phyloP scores from a whole-genome alignment of 805 yeast genomes.

The Wickerhamomyces bovis region DNA sequence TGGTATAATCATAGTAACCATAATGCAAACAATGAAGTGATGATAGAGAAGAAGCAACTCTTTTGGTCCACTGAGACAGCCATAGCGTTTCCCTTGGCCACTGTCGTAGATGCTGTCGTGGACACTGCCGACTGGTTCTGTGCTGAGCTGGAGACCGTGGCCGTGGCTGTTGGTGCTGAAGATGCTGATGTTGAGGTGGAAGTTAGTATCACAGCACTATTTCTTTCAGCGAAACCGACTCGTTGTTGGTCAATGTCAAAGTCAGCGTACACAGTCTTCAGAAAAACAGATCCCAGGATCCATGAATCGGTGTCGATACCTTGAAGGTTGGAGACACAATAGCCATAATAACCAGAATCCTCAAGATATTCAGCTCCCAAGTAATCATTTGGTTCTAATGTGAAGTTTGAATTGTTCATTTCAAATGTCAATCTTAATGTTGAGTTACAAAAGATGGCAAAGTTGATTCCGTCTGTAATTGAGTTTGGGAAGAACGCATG shows the following conservation, averaged over 20 bases:
- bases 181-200: constrained; percentile 13
- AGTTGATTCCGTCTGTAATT: constrained; percentile 56
- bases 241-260: constrained; percentile 45
- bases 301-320: constrained; percentile 46
- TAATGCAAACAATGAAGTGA: not conserved
- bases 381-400: constrained; percentile 38
- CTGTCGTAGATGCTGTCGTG: not conserved
- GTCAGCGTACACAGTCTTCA: constrained; percentile 48
- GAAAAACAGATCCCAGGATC: constrained; percentile 61
- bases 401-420: constrained; percentile 40
- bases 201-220: constrained; percentile 23
- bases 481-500: constrained; percentile 47
- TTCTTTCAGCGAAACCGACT: constrained; percentile 50
- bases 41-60: not conserved
- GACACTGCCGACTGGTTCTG: not conserved
- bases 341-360: constrained; percentile 34
- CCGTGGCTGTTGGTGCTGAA: not conserved
- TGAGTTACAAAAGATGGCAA: constrained; percentile 52
- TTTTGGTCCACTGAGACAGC: not conserved
- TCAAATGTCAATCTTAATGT: constrained; percentile 34
- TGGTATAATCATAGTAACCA: not conserved
- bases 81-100: not conserved
- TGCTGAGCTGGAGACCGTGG: not conserved
- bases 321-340: constrained; percentile 61
- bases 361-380: constrained; percentile 41